A percentile compares a stretch with the other conserved stretches of the same genome.
Evolutionary conservation across 345 rosid species (phyloP).

Genomic region (Salix udensis): DNA sequence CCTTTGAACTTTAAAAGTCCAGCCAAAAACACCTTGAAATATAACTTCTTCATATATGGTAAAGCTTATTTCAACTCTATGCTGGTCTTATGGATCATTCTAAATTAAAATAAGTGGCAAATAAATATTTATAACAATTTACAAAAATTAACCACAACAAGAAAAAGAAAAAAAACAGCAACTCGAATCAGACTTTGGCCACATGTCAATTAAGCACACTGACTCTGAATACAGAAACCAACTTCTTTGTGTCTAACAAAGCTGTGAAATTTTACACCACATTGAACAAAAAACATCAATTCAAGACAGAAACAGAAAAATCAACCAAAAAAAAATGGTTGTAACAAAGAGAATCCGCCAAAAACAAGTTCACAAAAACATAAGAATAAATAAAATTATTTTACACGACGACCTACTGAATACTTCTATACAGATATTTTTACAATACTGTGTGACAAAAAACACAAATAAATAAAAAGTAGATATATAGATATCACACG

Average conservation of each 20-base stretch:
- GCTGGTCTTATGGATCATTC: not conserved
- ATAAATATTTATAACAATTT: not conserved
- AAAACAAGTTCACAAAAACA: not conserved
- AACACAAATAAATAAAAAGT: not conserved
- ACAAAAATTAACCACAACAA: not conserved
- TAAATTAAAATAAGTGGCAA: not conserved
- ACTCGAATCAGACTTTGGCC: not conserved
- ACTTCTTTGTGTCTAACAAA: not conserved
- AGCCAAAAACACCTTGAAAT: not conserved
- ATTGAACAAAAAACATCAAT: not conserved
- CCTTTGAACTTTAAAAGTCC: not conserved
- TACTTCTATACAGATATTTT: no score
- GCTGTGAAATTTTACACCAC: not conserved
- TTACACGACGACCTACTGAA: no score
- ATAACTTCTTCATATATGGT: not conserved
- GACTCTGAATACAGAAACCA: not conserved
- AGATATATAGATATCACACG: not conserved
- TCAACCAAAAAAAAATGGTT: not conserved
- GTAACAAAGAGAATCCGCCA: not conserved
- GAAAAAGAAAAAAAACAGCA: not conserved
- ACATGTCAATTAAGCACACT: not conserved
- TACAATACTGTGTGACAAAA: no score
- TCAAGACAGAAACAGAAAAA: not conserved
- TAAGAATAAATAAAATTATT: no score
- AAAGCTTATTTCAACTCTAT: not conserved